Evolutionary conservation across 768 basidiomycete species (phyloP).

Genomic region (Lactifluus rugatus): DNA sequence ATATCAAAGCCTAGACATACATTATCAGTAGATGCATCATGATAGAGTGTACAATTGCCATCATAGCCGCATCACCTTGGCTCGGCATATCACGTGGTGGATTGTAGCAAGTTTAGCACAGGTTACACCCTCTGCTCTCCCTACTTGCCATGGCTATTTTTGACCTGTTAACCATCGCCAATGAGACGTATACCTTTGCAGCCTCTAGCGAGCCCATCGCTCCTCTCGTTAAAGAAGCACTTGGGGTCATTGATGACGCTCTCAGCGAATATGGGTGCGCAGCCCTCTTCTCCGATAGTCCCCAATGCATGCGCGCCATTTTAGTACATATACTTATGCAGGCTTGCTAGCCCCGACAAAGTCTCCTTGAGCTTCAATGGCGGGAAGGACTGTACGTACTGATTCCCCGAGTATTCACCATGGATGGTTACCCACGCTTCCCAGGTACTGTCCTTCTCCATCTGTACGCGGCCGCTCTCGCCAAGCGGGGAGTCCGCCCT

Average conservation of each 20-base stretch:
- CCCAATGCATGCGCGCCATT: neutral
- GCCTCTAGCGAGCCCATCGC: slow-evolving; percentile 45
- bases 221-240: slow-evolving; percentile 61
- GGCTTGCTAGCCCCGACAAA: slow-evolving; percentile 30
- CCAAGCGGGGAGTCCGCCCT: slow-evolving; percentile 27
- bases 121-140: too few species aligned
- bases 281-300: slow-evolving; percentile 5
- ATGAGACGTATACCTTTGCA: slow-evolving; percentile 55
- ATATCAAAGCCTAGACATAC: neutral
- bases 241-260: slow-evolving; percentile 70
- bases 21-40: neutral
- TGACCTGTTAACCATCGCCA: slow-evolving; percentile 43
- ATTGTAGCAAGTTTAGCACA: too few species aligned
- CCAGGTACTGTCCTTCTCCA: slow-evolving; percentile 93
- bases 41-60: neutral
- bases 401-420: neutral
- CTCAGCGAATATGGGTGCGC: slow-evolving; percentile 78
- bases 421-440: neutral
- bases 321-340: slow-evolving; percentile 2
- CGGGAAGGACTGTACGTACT: slow-evolving; percentile 85
- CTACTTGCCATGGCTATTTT: slow-evolving; percentile 20
- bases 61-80: neutral
- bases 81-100: slow-evolving; percentile 1
- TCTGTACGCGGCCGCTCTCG: slow-evolving; percentile 67
- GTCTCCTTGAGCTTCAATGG: slow-evolving; percentile 95